These are phyloP conservation scores for Cadophora luteo-olivacea DNA, from an alignment of 2,329 filamentous ascomycete species.

Conservation along the genomic window DNA sequence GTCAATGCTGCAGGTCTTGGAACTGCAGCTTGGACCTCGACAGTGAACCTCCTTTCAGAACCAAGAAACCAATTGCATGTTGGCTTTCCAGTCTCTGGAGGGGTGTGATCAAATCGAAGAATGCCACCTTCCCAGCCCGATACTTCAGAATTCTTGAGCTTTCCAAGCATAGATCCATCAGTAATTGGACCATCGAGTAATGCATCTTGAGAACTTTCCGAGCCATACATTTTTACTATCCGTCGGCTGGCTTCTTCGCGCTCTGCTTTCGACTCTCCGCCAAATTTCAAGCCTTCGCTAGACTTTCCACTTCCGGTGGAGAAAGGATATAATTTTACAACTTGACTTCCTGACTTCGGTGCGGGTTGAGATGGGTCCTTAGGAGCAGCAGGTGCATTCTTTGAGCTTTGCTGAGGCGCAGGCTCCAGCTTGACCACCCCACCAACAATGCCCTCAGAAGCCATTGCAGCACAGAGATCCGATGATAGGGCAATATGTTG, in stretches of 20 bases:
- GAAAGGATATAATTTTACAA: slow-evolving; percentile 85
- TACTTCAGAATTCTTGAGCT: slow-evolving; percentile 59
- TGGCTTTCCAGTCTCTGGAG: slow-evolving; percentile 54
- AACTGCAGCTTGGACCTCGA: slow-evolving; percentile 80
- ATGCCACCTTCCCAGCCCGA: slow-evolving; percentile 84
- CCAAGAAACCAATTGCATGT: slow-evolving; percentile 75
- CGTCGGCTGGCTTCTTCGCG: slow-evolving; percentile 77
- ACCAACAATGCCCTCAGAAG: slow-evolving; percentile 76
- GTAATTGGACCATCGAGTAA: slow-evolving; percentile 86
- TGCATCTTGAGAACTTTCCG: slow-evolving; percentile 59
- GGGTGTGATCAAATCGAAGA: slow-evolving; percentile 74
- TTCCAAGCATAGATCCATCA: slow-evolving; percentile 80
- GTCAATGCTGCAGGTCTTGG: slow-evolving; percentile 65
- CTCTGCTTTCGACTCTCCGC: slow-evolving; percentile 84
- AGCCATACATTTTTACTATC: slow-evolving; percentile 74
- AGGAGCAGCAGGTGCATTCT: slow-evolving; percentile 23
- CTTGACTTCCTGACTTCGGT: slow-evolving; percentile 58
- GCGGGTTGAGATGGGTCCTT: slow-evolving; percentile 59
- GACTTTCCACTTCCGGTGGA: slow-evolving; percentile 60
- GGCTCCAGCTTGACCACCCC: slow-evolving; percentile 88
- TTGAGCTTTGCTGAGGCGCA: slow-evolving; percentile 59
- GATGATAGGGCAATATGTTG: slow-evolving; percentile 82
- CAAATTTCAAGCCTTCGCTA: slow-evolving; percentile 78
- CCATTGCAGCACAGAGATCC: slow-evolving; percentile 75
- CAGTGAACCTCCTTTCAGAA: slow-evolving; percentile 72